These are phyloP conservation scores for Ceratobasidium sp. DNA, from an alignment of 1,284 basidiomycete species.

Conservation along the genomic window DNA sequence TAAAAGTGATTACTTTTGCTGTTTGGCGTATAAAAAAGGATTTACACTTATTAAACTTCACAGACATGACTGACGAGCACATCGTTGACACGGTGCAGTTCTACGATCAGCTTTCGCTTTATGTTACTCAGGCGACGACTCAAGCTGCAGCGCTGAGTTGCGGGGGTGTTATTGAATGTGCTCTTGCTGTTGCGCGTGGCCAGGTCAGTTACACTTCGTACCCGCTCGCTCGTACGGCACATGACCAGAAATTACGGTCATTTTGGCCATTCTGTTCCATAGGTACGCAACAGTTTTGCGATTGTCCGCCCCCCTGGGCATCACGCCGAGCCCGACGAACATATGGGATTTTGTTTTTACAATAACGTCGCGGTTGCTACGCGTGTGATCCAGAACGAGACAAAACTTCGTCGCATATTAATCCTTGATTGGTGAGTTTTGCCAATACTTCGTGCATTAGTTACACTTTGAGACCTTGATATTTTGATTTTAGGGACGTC, in stretches of 20 bases:
- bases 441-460: slow-evolving; percentile 32
- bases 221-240: neutral
- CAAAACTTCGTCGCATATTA: slow-evolving; percentile 81
- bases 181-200: slow-evolving; percentile 86
- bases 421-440: slow-evolving; percentile 92
- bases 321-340: slow-evolving; percentile 97
- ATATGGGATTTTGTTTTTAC: slow-evolving; percentile 99
- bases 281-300: slow-evolving; percentile 83
- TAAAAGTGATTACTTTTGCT: slow-evolving; percentile 57
- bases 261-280: neutral
- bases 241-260: neutral
- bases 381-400: slow-evolving; percentile 79
- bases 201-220: slow-evolving; percentile 63
- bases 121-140: slow-evolving; percentile 90
- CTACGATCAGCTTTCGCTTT: slow-evolving; percentile 92
- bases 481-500: slow-evolving; percentile 80
- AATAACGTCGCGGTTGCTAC: slow-evolving; percentile 98
- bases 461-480: slow-evolving; percentile 46
- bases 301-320: slow-evolving; percentile 98
- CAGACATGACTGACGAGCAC: slow-evolving; percentile 80
- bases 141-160: slow-evolving; percentile 89
- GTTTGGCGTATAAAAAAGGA: slow-evolving; percentile 10
- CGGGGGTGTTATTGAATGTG: slow-evolving; percentile 94
- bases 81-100: slow-evolving; percentile 79
- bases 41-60: neutral